Conservation (phyloP, 768 basidiomycete species). For the Lactarius trivialis region DNA sequence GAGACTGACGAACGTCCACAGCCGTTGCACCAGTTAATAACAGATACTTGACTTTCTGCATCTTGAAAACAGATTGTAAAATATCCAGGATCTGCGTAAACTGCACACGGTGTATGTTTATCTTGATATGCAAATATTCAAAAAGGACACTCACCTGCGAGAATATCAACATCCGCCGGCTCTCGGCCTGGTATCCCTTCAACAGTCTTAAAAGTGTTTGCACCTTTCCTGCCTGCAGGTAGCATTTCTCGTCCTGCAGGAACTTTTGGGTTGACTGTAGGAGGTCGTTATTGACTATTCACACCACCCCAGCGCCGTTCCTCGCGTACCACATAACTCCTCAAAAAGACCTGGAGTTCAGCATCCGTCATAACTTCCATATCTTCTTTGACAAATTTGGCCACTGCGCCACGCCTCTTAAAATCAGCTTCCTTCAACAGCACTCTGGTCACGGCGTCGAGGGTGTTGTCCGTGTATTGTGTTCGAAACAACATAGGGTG, state of each 20-base stretch:
- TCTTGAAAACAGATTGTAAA: slow-evolving; percentile 72
- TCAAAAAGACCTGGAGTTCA: slow-evolving; percentile 83
- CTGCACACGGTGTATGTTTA: slow-evolving; percentile 34
- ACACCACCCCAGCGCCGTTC: neutral
- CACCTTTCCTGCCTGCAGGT: slow-evolving; percentile 86
- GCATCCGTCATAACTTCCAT: slow-evolving; percentile 99
- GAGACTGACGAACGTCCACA: slow-evolving; percentile 85
- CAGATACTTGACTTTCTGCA: slow-evolving; percentile 66
- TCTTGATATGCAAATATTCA: neutral
- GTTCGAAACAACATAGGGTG: slow-evolving; percentile 96
- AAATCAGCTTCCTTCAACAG: slow-evolving; percentile 91
- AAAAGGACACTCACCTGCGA: slow-evolving; percentile 60
- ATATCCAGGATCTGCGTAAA: slow-evolving; percentile 97
- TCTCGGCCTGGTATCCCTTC: slow-evolving; percentile 54
- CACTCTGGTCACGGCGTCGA: slow-evolving; percentile 71
- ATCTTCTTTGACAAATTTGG: slow-evolving; percentile 89
- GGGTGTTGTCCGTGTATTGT: slow-evolving; percentile 67
- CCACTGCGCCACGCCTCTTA: slow-evolving; percentile 71
- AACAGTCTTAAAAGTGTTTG: slow-evolving; percentile 66
- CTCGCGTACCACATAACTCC: slow-evolving; percentile 69
- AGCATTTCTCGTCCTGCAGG: slow-evolving; percentile 66
- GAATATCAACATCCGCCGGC: slow-evolving; percentile 85
- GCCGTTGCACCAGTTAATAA: slow-evolving; percentile 89
- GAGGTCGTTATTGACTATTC: slow-evolving; percentile 4
- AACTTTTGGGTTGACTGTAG: slow-evolving; percentile 66